Evolutionary conservation across 148 eudicot species (phyloP), one percentile per base, ranked within the genome.

Genomic region (Vaccinium darrowii): DNA sequence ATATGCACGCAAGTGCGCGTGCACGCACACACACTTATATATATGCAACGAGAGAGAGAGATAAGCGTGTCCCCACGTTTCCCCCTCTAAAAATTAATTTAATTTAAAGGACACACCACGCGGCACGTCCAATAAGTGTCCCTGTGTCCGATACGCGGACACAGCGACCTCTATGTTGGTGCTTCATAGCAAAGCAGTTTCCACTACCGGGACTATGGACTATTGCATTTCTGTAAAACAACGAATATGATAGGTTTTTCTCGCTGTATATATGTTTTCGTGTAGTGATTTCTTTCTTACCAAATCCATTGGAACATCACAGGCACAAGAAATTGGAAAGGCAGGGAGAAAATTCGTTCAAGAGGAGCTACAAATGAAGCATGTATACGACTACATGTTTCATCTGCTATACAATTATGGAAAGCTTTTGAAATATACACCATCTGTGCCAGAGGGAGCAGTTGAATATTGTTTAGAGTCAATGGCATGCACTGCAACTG

Each of bases 281-380:
- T 47, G 2, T 76, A 21, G 56, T 76, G 15, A 51, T 60, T 62
- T 36, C 7, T 39, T 19, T 57, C 47, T 58, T 36, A 58, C 30
- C 8, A 33, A 80, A 71, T 13, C 73, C 74, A 39, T 43, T 53
- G 23, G 39, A 57, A 47, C 5, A 58, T 51, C 54, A 27, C 83
- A 91, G 93, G 91, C 93, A 60, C 85, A 89, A 82, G 82, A 87
- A 84, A 91, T 91, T 12, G 93, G 88, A 49, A 87, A 87, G 47
- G 88, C 23, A 2, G 93, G 91, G 9, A 90, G 90, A 85, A 84
- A 80, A 13, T 91, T 85, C 82, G 88, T 91, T 51, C 82, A 36
- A 47, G 89, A 90, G 79, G 88, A 90, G 85, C 81, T 91, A 58
- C 82, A 87, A 76, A 91, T 91, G 90, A 84, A 81, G 65, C 21